Base-by-base conservation (phyloP, 306 rosid genomes). In the Astragalus glycyphyllos region DNA sequence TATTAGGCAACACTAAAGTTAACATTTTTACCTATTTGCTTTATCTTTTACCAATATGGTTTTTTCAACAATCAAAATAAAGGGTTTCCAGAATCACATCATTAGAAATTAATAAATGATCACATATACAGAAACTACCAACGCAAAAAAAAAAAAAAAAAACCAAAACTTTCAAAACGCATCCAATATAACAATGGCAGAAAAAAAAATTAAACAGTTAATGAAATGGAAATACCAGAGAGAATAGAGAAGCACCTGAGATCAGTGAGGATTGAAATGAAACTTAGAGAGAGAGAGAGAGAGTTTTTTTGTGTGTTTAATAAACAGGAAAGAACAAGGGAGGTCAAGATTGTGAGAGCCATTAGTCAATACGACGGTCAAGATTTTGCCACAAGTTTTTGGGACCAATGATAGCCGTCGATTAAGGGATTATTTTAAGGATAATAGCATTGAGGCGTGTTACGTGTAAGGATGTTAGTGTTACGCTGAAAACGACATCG, bases 181-280 rank as follows among this genome's bases (percentile, higher is more conserved):
- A 48, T 72, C 35, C 70, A 49, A 45, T 29, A 14, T 8, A 54
- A 64, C n/a, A n/a, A 68, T 26, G 48, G 23, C 37, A 38, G 7
- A 16, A 26, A 35, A 58, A 58, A 62, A 63, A 12, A 23, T 4
- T 17, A 13, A 16, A n/a, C 6, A 46, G 9, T 14, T 0, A 11
- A 45, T 47, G 29, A 46, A 56, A 41, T 14, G 9, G 26, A 60
- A 49, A 40, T 1, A 12, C 20, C 14, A 16, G 35, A 78, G 47
- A 46, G 48, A 31, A 60, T 31, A 41, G 35, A 66, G 50, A 72
- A 31, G 69, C 26, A 78, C 78, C 78, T 57, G 38, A 17, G 59
- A 56, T 65, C 20, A 48, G 54, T 15, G 69, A 51, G 9, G 5
- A 53, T 26, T 15, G 64, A 50, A 32, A 32, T 72, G 65, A 58